Evolutionary conservation across 2,329 filamentous ascomycete species (phyloP).

Genomic region (Exophiala lecanii-corni): DNA sequence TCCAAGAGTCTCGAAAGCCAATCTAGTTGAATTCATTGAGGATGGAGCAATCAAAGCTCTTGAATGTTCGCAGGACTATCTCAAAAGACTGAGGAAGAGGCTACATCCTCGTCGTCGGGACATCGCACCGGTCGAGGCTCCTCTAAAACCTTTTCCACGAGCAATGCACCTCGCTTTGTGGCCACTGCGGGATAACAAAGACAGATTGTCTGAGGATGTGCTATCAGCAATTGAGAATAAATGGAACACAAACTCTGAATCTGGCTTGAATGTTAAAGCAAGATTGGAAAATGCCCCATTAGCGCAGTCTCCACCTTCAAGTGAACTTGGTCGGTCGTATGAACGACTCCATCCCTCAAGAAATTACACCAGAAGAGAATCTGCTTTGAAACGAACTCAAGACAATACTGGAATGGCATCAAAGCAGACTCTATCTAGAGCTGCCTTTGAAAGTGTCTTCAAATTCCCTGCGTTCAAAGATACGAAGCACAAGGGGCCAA

Average conservation of each 20-base stretch:
- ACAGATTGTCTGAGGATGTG: conserved; percentile 13
- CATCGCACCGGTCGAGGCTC: conserved; percentile 19
- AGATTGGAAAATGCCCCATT: not conserved
- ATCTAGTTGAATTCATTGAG: conserved; percentile 19
- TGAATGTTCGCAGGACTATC: conserved; percentile 7
- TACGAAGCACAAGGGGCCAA: too few relatives aligned
- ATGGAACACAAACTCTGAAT: not conserved
- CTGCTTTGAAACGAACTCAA: too few relatives aligned
- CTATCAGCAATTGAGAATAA: conserved; percentile 11
- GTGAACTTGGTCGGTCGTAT: not conserved
- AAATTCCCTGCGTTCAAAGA: too few relatives aligned
- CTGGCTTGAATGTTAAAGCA: not conserved
- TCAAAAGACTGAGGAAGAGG: conserved; percentile 10
- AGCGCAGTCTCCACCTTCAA: too few relatives aligned
- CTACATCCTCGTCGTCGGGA: conserved; percentile 2
- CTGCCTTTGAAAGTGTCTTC: too few relatives aligned
- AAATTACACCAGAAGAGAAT: too few relatives aligned
- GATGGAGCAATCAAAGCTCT: conserved; percentile 10
- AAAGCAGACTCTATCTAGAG: too few relatives aligned
- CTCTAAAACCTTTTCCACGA: conserved; percentile 29
- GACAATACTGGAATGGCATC: too few relatives aligned
- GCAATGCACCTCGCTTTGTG: conserved; percentile 20
- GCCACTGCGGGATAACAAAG: conserved; percentile 10
- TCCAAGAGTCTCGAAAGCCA: conserved; percentile 32
- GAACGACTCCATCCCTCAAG: too few relatives aligned